Evolutionary conservation across 495 filamentous ascomycete species (phyloP).

Genomic region (Podospora bellae-mahoneyi): DNA sequence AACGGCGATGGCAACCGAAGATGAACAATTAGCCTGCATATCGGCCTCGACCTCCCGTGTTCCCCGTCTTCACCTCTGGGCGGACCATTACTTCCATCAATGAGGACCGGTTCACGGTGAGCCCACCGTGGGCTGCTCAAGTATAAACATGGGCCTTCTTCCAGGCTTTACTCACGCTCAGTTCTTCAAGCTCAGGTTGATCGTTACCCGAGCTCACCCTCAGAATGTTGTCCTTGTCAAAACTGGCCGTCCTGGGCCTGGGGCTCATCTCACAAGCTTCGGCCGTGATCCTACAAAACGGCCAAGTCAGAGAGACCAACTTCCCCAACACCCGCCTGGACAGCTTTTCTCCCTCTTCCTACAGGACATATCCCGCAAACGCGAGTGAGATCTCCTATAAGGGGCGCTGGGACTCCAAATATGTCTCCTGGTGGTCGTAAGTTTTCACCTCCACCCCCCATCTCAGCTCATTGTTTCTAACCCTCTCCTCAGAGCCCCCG

Average conservation of each 20-base stretch:
- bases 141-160: not conserved
- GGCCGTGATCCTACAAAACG: constrained; percentile 61
- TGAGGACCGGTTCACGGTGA: not conserved
- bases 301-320: constrained; percentile 49
- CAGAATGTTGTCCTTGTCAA: constrained; percentile 22
- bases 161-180: not conserved
- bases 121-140: not conserved
- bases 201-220: not conserved
- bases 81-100: constrained; percentile 8
- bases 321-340: constrained; percentile 50
- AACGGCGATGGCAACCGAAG: not conserved
- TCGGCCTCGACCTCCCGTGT: constrained; percentile 4
- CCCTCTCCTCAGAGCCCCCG: constrained; percentile 46
- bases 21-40: constrained; percentile 6
- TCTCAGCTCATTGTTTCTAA: not conserved
- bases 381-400: constrained; percentile 64
- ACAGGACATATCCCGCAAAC: constrained; percentile 53
- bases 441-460: constrained; percentile 19
- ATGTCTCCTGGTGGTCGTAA: constrained; percentile 64
- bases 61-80: constrained; percentile 4
- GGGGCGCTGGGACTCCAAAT: constrained; percentile 64
- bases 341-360: constrained; percentile 30
- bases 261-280: constrained; percentile 22
- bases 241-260: constrained; percentile 31
- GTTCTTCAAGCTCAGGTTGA: not conserved